Conservation (phyloP, 2,329 filamentous ascomycete genomes). For the Sporothrix inflata region DNA sequence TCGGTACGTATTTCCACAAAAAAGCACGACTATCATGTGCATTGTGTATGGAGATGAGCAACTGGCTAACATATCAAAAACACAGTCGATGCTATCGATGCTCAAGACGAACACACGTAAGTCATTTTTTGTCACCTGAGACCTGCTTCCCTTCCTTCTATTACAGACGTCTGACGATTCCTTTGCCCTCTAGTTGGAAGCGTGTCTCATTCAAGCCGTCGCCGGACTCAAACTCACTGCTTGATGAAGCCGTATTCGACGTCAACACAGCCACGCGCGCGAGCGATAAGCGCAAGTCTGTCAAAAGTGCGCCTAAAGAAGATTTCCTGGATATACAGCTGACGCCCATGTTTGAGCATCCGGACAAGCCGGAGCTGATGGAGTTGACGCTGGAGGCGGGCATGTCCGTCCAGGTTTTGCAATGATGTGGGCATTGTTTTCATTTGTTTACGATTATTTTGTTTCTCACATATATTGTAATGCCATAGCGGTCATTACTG, state of each 20-base stretch:
- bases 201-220: slow-evolving; percentile 57
- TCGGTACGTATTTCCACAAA: slow-evolving; percentile 51
- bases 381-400: slow-evolving; percentile 58
- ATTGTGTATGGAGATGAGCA: neutral
- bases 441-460: neutral
- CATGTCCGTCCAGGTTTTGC: slow-evolving; percentile 50
- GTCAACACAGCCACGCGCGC: slow-evolving; percentile 65
- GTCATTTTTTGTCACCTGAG: neutral
- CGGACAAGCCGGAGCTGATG: slow-evolving; percentile 37
- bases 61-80: neutral
- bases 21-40: neutral
- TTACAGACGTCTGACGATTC: neutral
- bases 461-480: no score
- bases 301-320: slow-evolving; percentile 58
- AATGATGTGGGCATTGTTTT: no score
- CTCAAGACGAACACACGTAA: slow-evolving; percentile 66
- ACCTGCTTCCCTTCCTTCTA: neutral
- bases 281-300: slow-evolving; percentile 59
- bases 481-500: no score
- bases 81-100: slow-evolving; percentile 55
- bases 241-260: slow-evolving; percentile 55
- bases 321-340: slow-evolving; percentile 70
- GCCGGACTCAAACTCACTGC: slow-evolving; percentile 49
- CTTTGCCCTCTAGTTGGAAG: slow-evolving; percentile 57
- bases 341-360: slow-evolving; percentile 55